Percentiles rank a stretch among this genome's conserved stretches.
Evolutionary conservation across 148 eudicot species (phyloP).

Genomic region (Silene latifolia): DNA sequence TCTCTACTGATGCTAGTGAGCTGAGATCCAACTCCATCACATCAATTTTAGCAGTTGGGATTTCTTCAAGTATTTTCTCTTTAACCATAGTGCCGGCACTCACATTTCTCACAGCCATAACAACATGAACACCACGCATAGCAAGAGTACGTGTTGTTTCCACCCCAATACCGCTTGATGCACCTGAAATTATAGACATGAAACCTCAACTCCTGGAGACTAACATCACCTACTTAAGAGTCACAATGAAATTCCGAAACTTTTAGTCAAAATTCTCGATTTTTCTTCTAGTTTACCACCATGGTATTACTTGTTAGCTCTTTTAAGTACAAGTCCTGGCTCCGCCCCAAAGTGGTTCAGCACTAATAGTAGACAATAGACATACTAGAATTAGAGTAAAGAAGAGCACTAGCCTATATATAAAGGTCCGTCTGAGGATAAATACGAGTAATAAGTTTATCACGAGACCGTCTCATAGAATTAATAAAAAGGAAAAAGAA

Average conservation of each 20-base stretch:
- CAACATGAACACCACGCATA: conserved; percentile 62
- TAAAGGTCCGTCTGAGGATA: too few species aligned
- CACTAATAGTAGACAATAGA: too few species aligned
- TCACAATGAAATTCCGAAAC: neutral
- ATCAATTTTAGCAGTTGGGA: conserved; percentile 71
- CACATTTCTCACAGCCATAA: conserved; percentile 83
- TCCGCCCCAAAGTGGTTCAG: too few species aligned
- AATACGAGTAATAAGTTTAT: neutral
- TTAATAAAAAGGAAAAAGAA: neutral
- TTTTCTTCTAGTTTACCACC: too few species aligned
- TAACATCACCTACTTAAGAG: neutral
- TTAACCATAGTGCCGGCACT: conserved; percentile 55
- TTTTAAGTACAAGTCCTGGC: too few species aligned
- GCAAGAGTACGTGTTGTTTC: conserved; percentile 80
- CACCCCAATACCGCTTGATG: conserved; percentile 81
- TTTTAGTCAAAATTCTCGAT: too few species aligned
- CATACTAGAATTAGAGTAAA: too few species aligned
- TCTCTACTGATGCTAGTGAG: conserved; percentile 66
- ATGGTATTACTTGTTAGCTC: too few species aligned
- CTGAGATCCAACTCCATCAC: conserved; percentile 86
- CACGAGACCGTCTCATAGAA: too few species aligned
- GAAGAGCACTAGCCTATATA: too few species aligned
- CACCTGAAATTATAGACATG: conserved; percentile 52
- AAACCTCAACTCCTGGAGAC: neutral
- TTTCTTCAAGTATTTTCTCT: conserved; percentile 55